Conservation (phyloP, 2,329 filamentous ascomycete genomes). For the Alternaria gansuensis region DNA sequence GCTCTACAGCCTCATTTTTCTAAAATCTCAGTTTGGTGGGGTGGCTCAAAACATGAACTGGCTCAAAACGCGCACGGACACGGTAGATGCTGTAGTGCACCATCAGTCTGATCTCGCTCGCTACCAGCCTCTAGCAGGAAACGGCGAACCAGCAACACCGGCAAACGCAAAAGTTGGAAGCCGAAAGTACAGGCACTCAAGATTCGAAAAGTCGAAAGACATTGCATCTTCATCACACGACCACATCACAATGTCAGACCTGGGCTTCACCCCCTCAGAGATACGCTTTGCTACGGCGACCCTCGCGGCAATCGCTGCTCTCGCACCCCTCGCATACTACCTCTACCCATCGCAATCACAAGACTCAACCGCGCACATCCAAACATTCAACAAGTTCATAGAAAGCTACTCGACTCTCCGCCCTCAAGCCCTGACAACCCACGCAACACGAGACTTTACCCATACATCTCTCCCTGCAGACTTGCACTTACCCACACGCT, state of each 20-base stretch:
- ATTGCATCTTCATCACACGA: neutral
- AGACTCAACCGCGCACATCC: constrained; percentile 33
- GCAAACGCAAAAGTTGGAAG: neutral
- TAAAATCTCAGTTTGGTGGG: too few relatives aligned
- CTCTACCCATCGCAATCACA: constrained; percentile 23
- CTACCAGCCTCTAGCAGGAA: constrained; percentile 5
- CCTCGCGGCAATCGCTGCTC: constrained; percentile 29
- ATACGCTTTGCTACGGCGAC: constrained; percentile 31
- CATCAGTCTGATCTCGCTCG: constrained; percentile 4
- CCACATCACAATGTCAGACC: constrained; percentile 24
- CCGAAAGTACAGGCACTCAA: neutral
- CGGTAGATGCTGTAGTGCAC: constrained; percentile 7
- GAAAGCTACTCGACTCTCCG: constrained; percentile 55
- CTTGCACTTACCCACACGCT: constrained; percentile 53
- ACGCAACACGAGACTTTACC: constrained; percentile 51
- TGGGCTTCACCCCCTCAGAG: constrained; percentile 28
- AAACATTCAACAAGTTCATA: constrained; percentile 47
- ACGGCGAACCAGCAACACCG: neutral
- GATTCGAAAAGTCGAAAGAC: neutral
- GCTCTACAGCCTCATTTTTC: too few relatives aligned
- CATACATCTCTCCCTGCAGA: constrained; percentile 54
- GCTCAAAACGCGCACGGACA: too few relatives aligned
- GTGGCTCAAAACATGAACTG: too few relatives aligned
- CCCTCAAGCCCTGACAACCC: constrained; percentile 50
- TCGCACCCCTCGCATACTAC: constrained; percentile 29